Base-by-base conservation (phyloP, 1,139 yeast genomes). In the Hansenula sp. region DNA sequence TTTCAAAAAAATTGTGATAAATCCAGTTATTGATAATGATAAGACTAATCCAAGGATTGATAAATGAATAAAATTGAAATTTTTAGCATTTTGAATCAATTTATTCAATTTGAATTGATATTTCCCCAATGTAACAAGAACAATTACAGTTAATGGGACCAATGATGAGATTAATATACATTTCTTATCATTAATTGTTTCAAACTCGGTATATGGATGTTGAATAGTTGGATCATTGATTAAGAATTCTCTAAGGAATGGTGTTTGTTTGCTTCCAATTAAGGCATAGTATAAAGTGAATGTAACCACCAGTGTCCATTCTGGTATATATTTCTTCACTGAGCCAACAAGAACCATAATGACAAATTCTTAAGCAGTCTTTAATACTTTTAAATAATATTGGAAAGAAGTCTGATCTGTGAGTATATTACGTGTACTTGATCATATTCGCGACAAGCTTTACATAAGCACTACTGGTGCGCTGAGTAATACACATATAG, bases 1-100 rank as follows among this genome's bases (percentile, higher is more conserved):
- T 62, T 87, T 87, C 44, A 84, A 60, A 28, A 79, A 63, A 53
- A 80, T 81, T 27, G 84, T 77, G 36, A 77, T 49, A 9, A 75
- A 69, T 8, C 72, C 71, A 28, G 72, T 72, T 35, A 73, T 48
- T 4, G 66, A 53, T 40, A 73, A 59, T 1, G 78, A 62, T 15
- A 74, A 55, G 21, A 63, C 57, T 35, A 78, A 63, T 2, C 79
- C 80, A 34, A 77, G 58, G 2, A 74, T 43, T 4, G 78, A 65
- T 18, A 67, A 56, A 46, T 71, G 71, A 18, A 66, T 18, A 5
- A 21, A 21, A 28, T 40, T 43, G 18, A 43, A 41, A 33, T 41
- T 40, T 11, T 21, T 28, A n/a, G 3, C 12, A 18, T 28, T 41
- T 32, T 19, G 33, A 18, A 33, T 13, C 19, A 28, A 21, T 10